A percentile compares a stretch with the other conserved stretches of the same genome.
These are phyloP conservation scores for Phyllostachys edulis DNA, from an alignment of 176 grass and related monocot genomes.

Conservation along the genomic window DNA sequence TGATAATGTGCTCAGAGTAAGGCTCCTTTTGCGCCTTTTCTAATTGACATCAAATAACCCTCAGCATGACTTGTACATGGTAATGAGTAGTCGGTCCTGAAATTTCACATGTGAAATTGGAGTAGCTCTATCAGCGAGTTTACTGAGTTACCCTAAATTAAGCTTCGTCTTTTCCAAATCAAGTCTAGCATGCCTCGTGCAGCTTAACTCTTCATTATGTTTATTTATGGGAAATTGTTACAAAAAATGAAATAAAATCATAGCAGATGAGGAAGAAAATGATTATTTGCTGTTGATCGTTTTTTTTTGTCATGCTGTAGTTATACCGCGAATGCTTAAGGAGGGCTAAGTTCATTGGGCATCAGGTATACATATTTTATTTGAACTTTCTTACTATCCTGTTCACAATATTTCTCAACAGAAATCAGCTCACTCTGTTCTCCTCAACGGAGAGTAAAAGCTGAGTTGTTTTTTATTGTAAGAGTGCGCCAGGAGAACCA, in stretches of 20 bases:
- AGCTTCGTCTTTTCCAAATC: conserved; percentile 2
- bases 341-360: conserved; percentile 65
- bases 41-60: background rate
- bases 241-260: background rate
- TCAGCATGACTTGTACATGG: conserved; percentile 15
- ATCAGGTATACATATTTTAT: conserved; percentile 45
- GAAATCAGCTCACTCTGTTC: background rate
- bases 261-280: background rate
- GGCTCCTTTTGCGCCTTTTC: conserved; percentile 1
- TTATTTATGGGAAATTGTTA: background rate
- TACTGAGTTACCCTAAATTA: background rate
- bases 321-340: conserved; percentile 69
- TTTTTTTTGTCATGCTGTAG: conserved; percentile 32
- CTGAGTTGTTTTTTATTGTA: background rate
- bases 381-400: background rate
- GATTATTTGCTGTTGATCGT: background rate
- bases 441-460: background rate
- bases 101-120: background rate
- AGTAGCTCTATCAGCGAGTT: background rate
- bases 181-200: background rate
- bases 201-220: conserved; percentile 1
- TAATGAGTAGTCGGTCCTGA: background rate
- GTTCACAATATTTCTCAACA: background rate
- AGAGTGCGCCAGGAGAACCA: background rate
- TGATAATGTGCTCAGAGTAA: conserved; percentile 80